These are phyloP conservation scores for Trichomonas tenax DNA, from an alignment of 208 protist genomes.

Conservation along the genomic window DNA sequence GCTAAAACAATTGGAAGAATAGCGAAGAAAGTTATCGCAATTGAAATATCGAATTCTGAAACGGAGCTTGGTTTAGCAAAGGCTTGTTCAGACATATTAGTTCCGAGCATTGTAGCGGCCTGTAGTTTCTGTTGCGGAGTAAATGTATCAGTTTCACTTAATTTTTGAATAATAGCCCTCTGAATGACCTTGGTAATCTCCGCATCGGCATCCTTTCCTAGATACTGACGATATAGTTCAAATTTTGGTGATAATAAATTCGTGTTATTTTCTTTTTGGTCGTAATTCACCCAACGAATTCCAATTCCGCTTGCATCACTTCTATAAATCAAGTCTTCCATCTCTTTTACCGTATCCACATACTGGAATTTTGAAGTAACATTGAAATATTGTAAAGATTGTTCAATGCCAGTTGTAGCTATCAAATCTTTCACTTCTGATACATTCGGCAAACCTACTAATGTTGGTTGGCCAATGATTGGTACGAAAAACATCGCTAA, in stretches of 20 bases:
- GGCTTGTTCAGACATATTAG: not conserved
- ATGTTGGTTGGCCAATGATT: not conserved
- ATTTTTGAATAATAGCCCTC: not conserved
- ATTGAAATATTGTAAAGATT: not conserved
- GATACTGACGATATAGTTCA: not conserved
- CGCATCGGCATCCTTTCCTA: not conserved
- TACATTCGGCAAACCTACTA: not conserved
- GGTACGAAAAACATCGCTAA: not conserved
- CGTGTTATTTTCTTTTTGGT: not conserved
- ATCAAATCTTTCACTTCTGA: not conserved
- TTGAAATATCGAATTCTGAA: not conserved
- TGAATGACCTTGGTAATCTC: not conserved
- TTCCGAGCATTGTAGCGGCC: not conserved
- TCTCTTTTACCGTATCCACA: not conserved
- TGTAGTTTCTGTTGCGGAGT: not conserved
- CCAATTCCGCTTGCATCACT: not conserved
- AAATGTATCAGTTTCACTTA: not conserved
- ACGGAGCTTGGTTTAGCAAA: not conserved
- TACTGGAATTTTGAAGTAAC: not conserved
- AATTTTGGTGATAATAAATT: not conserved
- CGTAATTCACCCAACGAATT: not conserved
- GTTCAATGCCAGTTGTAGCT: not conserved
- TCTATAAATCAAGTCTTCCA: not conserved
- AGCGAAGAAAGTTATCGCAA: not conserved
- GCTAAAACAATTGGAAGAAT: not conserved